Evolutionary conservation across 1,284 basidiomycete genomes (phyloP), one percentile per base, ranked within the genome.

Genomic region (Fomitopsis schrenkii): DNA sequence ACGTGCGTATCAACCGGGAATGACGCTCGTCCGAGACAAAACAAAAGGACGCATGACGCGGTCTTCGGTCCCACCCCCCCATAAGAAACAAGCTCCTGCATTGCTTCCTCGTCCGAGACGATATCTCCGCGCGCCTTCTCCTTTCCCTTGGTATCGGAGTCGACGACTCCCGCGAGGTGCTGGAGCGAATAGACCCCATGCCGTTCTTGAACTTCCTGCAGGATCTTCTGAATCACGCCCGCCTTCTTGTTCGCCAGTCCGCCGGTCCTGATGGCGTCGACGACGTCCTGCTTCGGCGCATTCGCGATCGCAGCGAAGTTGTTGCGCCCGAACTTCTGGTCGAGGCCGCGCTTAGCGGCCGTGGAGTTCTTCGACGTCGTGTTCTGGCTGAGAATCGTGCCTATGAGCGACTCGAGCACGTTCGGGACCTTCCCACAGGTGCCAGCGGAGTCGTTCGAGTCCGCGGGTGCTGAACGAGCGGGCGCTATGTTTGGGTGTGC

Each of bases 1-100:
- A 91, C 85, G 67, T 89, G 87, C 33, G 90, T 93, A 69, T 93
- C 90, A 57, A 93, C 90, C 0, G 91, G 89, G 69, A 93, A 92
- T 1, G 85, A 85, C 60, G 88, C 80, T 15, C 90, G 76, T 0
- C 85, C 86, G 22, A 93, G 77, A 69, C 88, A 90, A 71, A 93
- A 92, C n/a, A 92, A 77, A 15, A 91, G 72, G 0, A 93, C 90
- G 68, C 91, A 93, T 5, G 85, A 85, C 0, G 90, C 90, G 0
- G 90, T 92, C 75, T 93, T 93, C 1, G 88, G 87, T 0, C 91
- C 91, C 3, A 93, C 88, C 0, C 89, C 88, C 50, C 84, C 77
- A 64, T 87, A 87, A 5, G 81, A 79, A n/a, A 89, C 79, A 19
- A 91, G 78, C 65, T 86, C 87, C 62, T 80, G 74, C 88, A 91